Evolutionary conservation across 2,329 filamentous ascomycete species (phyloP).

Genomic region (Hymenotorrendiella dingleyae): DNA sequence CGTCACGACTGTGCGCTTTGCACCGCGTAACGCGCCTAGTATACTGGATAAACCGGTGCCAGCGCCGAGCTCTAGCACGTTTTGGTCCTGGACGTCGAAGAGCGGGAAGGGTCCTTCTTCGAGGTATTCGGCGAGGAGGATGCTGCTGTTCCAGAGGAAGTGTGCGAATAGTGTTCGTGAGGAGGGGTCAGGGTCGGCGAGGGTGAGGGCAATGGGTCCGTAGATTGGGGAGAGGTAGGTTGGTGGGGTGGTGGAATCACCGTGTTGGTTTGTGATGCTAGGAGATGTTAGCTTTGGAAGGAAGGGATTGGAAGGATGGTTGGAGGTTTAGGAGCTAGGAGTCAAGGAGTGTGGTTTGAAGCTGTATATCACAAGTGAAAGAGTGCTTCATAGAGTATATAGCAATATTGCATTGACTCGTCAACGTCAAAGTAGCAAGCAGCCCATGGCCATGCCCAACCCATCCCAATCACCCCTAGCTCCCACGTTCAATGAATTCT

Average conservation of each 20-base stretch:
- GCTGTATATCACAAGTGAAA: too few species aligned
- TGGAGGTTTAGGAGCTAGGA: too few species aligned
- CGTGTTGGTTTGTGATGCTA: constrained; percentile 58
- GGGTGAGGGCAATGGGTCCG: constrained; percentile 21
- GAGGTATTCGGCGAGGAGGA: constrained; percentile 50
- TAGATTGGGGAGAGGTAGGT: constrained; percentile 48
- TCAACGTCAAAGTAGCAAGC: too few species aligned
- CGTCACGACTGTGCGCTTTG: constrained; percentile 49
- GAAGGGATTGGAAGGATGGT: neutral
- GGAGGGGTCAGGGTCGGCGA: constrained; percentile 39
- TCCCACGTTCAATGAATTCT: too few species aligned
- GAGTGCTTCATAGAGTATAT: too few species aligned
- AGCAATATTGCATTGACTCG: too few species aligned
- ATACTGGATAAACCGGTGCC: constrained; percentile 53
- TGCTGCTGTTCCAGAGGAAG: constrained; percentile 65
- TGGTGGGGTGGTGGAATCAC: constrained; percentile 50
- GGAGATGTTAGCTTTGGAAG: neutral
- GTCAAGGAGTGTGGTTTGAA: too few species aligned
- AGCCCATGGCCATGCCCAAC: too few species aligned
- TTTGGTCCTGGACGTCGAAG: constrained; percentile 14
- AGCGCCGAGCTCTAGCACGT: constrained; percentile 60
- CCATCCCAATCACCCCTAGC: too few species aligned
- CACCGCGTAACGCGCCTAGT: constrained; percentile 43
- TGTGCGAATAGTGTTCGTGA: constrained; percentile 61
- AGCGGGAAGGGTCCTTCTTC: constrained; percentile 34